Base-by-base conservation (phyloP, 1,139 yeast species). In the Blastobotrys capitulatus region DNA sequence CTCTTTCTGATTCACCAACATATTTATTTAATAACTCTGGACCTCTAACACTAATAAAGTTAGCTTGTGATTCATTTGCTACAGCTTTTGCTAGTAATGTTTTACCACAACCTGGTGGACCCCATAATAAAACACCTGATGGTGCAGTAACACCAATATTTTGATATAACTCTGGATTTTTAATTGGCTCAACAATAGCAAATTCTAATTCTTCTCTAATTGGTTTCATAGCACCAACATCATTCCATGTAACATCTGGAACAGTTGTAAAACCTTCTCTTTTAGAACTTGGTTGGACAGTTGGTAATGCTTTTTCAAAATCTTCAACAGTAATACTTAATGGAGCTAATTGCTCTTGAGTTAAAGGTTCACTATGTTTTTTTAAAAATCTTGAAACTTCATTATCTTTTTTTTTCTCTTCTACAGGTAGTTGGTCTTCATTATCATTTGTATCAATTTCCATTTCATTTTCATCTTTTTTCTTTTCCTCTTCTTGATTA, bases 231-330 rank as follows among this genome's bases (percentile, higher is more conserved):
- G 98, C 98, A 52, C 99, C 99, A 35, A 92, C 96, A 63, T 84
- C 87, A 7, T 82, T 78, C 98, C 98, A 92, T 8, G 95, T 82
- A 2, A 92, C 97, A 66, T 92, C 97, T 0, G 99, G 99, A 10
- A 94, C 95, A 0, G 98, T 94, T 1, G 99, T 97, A 69, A 92
- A 94, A 1, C 98, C 98, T 73, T 92, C 99, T 66, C 99, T 82
- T 64, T 90, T 92, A 1, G 97, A 96, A 0, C 97, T 88, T 13
- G 99, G 99, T 69, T 94, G 98, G 36, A 92, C 86, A 0, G 92
- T 82, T 1, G 98, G 97, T 42, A 92, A 70, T 0, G 97, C 97
- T 6, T 78, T 74, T 41, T 86, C 59, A 63, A 94, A 92, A 65
- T 92, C 99, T 15, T 79, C 82, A 57, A 81, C 83, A 1, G 78